Conservation (phyloP, 495 filamentous ascomycete species). For the Penicillium longicatenatum region DNA sequence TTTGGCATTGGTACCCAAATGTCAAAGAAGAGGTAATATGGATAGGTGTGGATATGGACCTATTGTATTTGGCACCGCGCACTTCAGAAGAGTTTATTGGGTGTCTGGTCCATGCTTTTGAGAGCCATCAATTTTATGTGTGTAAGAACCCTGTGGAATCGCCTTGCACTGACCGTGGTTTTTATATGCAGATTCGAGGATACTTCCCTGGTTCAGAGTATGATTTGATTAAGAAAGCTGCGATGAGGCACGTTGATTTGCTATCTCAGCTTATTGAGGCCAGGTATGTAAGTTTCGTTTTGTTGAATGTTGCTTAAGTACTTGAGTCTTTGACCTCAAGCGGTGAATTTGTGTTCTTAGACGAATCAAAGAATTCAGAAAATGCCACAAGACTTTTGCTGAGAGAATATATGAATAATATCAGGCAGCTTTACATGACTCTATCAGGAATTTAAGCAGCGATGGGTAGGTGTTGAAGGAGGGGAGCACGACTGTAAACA, state of each 20-base stretch:
- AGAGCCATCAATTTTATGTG: not conserved
- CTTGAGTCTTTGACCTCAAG: not conserved
- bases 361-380: too few relatives aligned
- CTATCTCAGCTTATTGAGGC: not conserved
- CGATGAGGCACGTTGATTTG: not conserved
- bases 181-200: conserved; percentile 1
- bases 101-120: not conserved
- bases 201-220: not conserved
- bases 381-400: too few relatives aligned
- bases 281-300: not conserved
- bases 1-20: not conserved
- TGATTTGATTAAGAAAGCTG: not conserved
- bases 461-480: too few relatives aligned
- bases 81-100: not conserved
- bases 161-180: not conserved
- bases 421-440: too few relatives aligned
- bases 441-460: too few relatives aligned
- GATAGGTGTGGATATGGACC: conserved; percentile 3
- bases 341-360: too few relatives aligned
- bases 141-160: not conserved
- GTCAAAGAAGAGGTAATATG: not conserved
- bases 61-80: not conserved
- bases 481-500: too few relatives aligned
- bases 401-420: too few relatives aligned
- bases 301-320: not conserved